Percentiles rank a stretch among this genome's conserved stretches.
phyloP scores from a whole-genome alignment of 495 filamentous ascomycete species.

The Annulohypoxylon stygium region DNA sequence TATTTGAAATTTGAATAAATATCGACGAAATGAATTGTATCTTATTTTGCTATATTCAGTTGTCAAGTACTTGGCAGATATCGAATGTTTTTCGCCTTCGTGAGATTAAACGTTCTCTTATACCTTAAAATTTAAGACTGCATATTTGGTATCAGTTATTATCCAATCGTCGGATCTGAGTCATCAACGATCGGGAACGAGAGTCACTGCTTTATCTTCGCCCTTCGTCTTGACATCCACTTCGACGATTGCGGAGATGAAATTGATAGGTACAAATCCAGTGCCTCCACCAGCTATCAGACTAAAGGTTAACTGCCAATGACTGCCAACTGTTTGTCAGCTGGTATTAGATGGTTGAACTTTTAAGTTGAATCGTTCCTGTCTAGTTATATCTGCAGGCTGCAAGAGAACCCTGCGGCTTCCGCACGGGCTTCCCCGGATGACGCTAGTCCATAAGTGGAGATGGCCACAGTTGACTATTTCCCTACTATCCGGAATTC shows the following conservation, averaged over 20 bases:
- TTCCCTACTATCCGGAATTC: slow-evolving; percentile 13
- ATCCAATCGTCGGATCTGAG: slow-evolving; percentile 8
- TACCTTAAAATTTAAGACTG: slow-evolving; percentile 5
- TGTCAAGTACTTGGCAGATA: background rate
- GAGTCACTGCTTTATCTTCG: slow-evolving; percentile 23
- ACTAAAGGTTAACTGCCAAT: background rate
- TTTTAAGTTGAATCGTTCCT: slow-evolving; percentile 31
- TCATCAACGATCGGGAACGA: background rate
- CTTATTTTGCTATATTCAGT: background rate
- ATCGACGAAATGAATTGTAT: background rate
- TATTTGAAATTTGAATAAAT: too few species aligned
- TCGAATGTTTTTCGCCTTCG: background rate
- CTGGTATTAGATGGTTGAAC: slow-evolving; percentile 6
- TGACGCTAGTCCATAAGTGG: slow-evolving; percentile 12
- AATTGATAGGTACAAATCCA: background rate
- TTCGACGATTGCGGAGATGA: slow-evolving; percentile 26
- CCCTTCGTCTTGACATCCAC: slow-evolving; percentile 18
- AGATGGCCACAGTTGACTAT: background rate
- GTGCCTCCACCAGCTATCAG: background rate
- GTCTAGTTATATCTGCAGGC: slow-evolving; percentile 19
- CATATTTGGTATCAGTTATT: background rate
- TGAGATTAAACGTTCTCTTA: background rate
- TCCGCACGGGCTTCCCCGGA: slow-evolving; percentile 37
- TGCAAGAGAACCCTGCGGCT: slow-evolving; percentile 31
- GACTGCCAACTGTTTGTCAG: slow-evolving; percentile 27